phyloP scores from a whole-genome alignment of 176 grass and related monocot species.

The Microstegium vimineum region DNA sequence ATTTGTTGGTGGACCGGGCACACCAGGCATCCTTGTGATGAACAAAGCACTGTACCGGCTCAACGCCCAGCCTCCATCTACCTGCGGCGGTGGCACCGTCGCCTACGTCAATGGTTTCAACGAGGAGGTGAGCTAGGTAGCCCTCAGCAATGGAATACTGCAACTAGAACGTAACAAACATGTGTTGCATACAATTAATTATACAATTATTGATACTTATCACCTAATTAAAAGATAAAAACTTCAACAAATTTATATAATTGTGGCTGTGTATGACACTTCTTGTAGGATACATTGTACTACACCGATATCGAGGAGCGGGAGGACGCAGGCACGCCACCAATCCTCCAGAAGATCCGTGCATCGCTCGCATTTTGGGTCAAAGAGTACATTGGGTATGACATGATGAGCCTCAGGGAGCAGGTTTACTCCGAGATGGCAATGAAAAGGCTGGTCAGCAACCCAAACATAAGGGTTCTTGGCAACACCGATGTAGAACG shows the following conservation, averaged over 20 bases:
- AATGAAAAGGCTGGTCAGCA: constrained; percentile 19
- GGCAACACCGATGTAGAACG: constrained; percentile 48
- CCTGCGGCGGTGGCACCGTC: constrained; percentile 67
- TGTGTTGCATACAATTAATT: background rate
- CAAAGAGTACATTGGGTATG: constrained; percentile 61
- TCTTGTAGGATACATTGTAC: constrained; percentile 62
- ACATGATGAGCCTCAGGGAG: constrained; percentile 40
- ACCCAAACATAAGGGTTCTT: constrained; percentile 49
- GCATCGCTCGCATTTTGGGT: constrained; percentile 75
- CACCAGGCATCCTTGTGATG: constrained; percentile 73
- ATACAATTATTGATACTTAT: no score
- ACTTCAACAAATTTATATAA: background rate
- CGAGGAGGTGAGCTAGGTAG: constrained; percentile 66
- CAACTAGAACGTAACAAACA: background rate
- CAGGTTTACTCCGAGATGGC: constrained; percentile 36
- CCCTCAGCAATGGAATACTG: no score
- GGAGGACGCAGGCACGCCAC: constrained; percentile 64
- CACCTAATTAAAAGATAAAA: background rate
- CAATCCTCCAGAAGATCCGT: constrained; percentile 70
- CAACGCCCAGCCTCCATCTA: constrained; percentile 47
- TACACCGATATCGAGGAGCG: constrained; percentile 54
- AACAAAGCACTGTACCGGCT: constrained; percentile 68
- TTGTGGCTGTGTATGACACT: background rate
- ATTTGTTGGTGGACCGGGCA: constrained; percentile 70
- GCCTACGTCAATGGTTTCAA: constrained; percentile 69